Conservation (phyloP, 441 rosid species). For the Pelargonium australe region DNA sequence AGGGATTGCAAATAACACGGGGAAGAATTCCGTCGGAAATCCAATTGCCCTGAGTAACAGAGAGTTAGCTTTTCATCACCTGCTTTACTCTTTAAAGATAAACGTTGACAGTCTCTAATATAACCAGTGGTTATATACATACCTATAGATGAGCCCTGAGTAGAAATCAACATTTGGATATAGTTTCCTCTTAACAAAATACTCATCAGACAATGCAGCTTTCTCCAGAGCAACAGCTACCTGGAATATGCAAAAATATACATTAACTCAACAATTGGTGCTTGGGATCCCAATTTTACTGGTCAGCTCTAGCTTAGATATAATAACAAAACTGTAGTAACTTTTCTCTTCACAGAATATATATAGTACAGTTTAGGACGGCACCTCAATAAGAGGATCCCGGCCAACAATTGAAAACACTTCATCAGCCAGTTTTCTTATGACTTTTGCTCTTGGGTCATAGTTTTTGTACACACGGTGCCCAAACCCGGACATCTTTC, state of each 20-base stretch:
- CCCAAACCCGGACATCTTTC: conserved; percentile 98
- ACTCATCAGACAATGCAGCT: conserved; percentile 89
- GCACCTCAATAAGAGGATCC: conserved; percentile 97
- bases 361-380: neutral
- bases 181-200: conserved; percentile 78
- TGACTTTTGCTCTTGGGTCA: conserved; percentile 94
- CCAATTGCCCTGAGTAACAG: conserved; percentile 76
- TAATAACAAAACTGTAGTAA: no score
- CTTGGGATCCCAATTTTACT: no score
- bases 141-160: conserved; percentile 94
- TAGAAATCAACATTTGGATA: conserved; percentile 99
- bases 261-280: neutral
- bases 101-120: no score
- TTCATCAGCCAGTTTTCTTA: conserved; percentile 84
- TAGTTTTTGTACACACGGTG: conserved; percentile 98
- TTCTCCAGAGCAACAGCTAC: conserved; percentile 94
- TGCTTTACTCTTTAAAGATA: neutral
- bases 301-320: no score
- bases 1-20: conserved; percentile 90
- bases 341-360: no score
- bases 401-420: conserved; percentile 95
- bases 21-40: conserved; percentile 93
- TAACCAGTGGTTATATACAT: neutral
- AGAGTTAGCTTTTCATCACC: neutral
- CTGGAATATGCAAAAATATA: conserved; percentile 32